Evolutionary conservation across 495 filamentous ascomycete species (phyloP).

Genomic region (Penicillium egyptiacum): DNA sequence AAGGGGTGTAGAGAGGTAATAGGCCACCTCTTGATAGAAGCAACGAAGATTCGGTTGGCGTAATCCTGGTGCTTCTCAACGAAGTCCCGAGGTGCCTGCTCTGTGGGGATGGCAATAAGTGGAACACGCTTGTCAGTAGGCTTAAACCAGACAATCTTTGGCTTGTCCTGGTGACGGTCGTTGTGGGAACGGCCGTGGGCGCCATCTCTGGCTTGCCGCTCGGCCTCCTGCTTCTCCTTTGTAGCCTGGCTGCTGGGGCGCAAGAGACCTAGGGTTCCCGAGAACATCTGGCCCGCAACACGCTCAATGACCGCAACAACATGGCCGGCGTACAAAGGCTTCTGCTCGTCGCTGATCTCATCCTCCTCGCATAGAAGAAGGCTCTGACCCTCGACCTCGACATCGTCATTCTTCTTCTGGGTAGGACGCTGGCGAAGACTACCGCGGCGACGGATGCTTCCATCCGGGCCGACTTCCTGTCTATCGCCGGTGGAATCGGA

Average conservation of each 20-base stretch:
- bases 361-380: constrained; percentile 96
- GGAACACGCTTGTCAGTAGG: constrained; percentile 98
- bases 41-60: constrained; percentile 95
- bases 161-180: constrained; percentile 88
- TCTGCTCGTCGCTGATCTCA: constrained; percentile 97
- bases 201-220: constrained; percentile 88
- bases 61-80: constrained; percentile 98
- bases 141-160: constrained; percentile 99
- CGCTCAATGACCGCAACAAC: constrained; percentile 97
- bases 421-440: constrained; percentile 95
- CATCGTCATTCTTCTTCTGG: constrained; percentile 99
- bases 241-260: constrained; percentile 98
- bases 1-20: constrained; percentile 99
- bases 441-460: constrained; percentile 85
- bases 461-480: constrained; percentile 64
- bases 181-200: constrained; percentile 70
- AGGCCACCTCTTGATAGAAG: constrained; percentile 98
- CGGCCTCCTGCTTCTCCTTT: constrained; percentile 99
- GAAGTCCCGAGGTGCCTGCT: constrained; percentile 96
- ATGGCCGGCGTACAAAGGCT: constrained; percentile 94
- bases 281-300: constrained; percentile 98
- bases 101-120: constrained; percentile 95
- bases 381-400: constrained; percentile 97
- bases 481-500: constrained; percentile 65
- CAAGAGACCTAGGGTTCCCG: constrained; percentile 87